phyloP scores from a whole-genome alignment of 257 asterid genomes.

The Ligustrum vulgare region DNA sequence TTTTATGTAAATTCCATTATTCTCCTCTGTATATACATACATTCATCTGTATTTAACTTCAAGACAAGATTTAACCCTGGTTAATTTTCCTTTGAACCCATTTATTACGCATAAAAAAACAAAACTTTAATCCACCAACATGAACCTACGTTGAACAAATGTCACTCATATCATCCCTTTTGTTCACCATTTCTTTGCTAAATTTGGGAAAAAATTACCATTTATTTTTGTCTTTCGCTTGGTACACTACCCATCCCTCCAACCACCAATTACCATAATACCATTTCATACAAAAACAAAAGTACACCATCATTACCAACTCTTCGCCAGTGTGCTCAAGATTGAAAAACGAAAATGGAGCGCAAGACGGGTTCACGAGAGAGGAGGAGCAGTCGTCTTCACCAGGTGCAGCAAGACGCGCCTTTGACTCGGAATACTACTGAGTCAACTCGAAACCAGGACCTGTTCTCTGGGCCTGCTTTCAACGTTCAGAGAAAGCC shows the following conservation, averaged over 20 bases:
- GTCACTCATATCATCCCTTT: neutral
- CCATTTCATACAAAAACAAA: neutral
- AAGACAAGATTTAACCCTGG: neutral
- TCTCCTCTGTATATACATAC: neutral
- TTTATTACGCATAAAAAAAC: neutral
- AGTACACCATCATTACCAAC: neutral
- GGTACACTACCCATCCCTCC: neutral
- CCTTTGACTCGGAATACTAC: neutral
- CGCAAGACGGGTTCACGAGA: neutral
- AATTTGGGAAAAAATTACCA: neutral
- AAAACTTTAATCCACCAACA: neutral
- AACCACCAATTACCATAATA: neutral
- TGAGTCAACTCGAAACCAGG: neutral
- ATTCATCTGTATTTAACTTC: neutral
- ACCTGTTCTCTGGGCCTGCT: neutral
- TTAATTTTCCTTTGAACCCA: neutral
- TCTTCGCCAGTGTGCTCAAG: neutral
- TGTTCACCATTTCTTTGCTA: neutral
- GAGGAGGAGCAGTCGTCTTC: neutral
- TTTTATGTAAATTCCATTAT: neutral
- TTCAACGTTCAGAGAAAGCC: neutral
- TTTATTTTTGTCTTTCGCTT: too few species aligned
- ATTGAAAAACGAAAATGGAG: neutral
- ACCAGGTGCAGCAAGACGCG: neutral
- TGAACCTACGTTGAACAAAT: neutral